These are phyloP conservation scores for Cyclotella distinguenda DNA, from an alignment of 108 stramenopile species.

Conservation along the genomic window DNA sequence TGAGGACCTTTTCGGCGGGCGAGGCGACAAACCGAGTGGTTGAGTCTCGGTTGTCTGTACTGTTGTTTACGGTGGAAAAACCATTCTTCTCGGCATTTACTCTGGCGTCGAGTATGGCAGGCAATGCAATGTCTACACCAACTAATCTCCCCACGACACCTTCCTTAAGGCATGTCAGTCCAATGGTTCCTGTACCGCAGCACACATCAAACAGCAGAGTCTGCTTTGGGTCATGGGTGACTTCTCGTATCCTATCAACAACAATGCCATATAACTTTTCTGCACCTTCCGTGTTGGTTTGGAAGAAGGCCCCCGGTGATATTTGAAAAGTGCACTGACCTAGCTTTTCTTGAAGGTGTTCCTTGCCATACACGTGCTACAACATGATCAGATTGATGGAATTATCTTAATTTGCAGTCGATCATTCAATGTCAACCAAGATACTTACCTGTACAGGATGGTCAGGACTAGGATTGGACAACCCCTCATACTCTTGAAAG, in stretches of 20 bases:
- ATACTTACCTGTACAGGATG: constrained; percentile 70
- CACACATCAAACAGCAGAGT: constrained; percentile 88
- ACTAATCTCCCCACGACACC: constrained; percentile 71
- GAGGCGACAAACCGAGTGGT: constrained; percentile 68
- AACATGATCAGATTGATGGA: background rate
- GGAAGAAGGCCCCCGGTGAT: constrained; percentile 94
- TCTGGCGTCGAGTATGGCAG: constrained; percentile 88
- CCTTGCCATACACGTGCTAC: constrained; percentile 73
- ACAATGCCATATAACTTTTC: constrained; percentile 84
- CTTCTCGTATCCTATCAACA: constrained; percentile 66
- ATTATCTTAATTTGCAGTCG: background rate
- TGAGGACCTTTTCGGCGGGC: constrained; percentile 70
- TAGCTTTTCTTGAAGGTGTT: constrained; percentile 65
- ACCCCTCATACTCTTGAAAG: constrained; percentile 81
- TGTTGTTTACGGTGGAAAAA: constrained; percentile 9
- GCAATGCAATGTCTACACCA: constrained; percentile 84
- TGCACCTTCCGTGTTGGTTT: constrained; percentile 88
- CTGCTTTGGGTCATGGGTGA: constrained; percentile 44
- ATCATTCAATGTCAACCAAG: background rate
- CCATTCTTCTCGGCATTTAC: constrained; percentile 69
- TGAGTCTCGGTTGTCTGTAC: constrained; percentile 1
- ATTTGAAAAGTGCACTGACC: constrained; percentile 84
- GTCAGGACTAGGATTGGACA: constrained; percentile 70
- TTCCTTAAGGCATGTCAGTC: constrained; percentile 76
- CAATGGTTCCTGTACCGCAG: constrained; percentile 96